Evolutionary conservation across 2,329 filamentous ascomycete genomes (phyloP).

Genomic region (Hymenoscyphus salicellus): DNA sequence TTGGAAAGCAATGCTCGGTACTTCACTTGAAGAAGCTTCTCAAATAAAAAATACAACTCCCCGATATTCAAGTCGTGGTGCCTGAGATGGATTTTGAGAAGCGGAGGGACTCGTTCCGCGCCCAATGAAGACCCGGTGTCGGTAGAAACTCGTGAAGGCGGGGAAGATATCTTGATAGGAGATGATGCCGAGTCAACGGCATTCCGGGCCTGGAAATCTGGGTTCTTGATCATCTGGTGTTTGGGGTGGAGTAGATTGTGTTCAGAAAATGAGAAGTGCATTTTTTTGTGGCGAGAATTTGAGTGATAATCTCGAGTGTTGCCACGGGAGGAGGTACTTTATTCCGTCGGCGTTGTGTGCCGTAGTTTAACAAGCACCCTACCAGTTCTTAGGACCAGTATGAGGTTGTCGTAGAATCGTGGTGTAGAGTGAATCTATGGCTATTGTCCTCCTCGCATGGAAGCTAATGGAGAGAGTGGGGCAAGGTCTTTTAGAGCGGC

Average conservation of each 20-base stretch:
- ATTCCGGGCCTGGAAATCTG: conserved; percentile 19
- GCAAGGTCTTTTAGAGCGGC: too few species aligned
- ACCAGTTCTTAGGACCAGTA: too few species aligned
- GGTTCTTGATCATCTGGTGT: conserved; percentile 9
- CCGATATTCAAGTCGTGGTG: neutral
- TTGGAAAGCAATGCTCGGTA: neutral
- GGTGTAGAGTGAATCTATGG: too few species aligned
- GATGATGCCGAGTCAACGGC: conserved; percentile 13
- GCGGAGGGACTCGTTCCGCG: conserved; percentile 11
- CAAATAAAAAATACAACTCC: neutral
- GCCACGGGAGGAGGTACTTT: too few species aligned
- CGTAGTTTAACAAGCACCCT: too few species aligned
- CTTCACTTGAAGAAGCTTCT: neutral
- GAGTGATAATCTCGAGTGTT: neutral
- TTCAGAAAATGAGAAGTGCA: neutral
- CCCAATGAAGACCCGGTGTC: neutral
- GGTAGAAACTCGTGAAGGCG: conserved; percentile 2
- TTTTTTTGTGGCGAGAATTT: neutral
- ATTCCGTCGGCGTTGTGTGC: too few species aligned
- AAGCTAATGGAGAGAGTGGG: too few species aligned
- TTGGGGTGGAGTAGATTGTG: neutral
- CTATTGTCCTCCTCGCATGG: too few species aligned
- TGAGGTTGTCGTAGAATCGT: too few species aligned
- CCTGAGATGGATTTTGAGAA: neutral
- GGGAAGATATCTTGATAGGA: conserved; percentile 5